Evolutionary conservation across 371 early-diverging fungal genomes (phyloP), one percentile per base, ranked within the genome.

Genomic region (Rhizomucor pusillus): DNA sequence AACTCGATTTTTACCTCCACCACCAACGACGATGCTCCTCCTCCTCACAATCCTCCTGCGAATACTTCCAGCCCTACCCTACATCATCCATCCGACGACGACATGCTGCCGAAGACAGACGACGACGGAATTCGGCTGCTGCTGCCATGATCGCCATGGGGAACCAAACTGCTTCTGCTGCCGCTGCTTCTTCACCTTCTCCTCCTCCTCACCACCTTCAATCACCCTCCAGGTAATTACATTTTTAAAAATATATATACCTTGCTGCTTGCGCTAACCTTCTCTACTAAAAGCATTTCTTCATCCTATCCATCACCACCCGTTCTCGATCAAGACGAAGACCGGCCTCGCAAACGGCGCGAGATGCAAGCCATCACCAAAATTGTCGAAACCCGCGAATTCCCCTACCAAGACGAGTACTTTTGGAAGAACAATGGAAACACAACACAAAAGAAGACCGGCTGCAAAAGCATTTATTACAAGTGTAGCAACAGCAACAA

Each of bases 381-480:
- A 63, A 75, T 77, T 40, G 73, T 80, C 14, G 80, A 80, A 41
- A 77, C 80, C 11, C 64, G 62, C 12, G 80, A 80, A 44, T 59
- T 54, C 50, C 75, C 72, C 7, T 69, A 70, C 50, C 34, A 59
- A 22, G 80, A 80, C 44, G 59, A 63, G 14, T 77, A 72, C 47
- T 61, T 80, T 9, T 80, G 80, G 80, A 71, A 73, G 57, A 80
- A 80, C 55, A 80, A 80, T 54, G 80, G 80, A 36, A 80, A 80
- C 50, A 80, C 80, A 7, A 71, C 67, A 0, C 77, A 77, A 47
- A 71, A 69, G 54, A 80, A 80, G 60, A 80, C 78, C 9, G 80
- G 80, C 34, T 69, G 73, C 43, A 73, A 71, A 60, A 77, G 77
- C 50, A 69, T 80, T 49, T 80, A 80, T 52, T 80, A 75, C 65